Evolutionary conservation across 2,329 filamentous ascomycete species (phyloP).

Genomic region (Trichoderma lentiforme): DNA sequence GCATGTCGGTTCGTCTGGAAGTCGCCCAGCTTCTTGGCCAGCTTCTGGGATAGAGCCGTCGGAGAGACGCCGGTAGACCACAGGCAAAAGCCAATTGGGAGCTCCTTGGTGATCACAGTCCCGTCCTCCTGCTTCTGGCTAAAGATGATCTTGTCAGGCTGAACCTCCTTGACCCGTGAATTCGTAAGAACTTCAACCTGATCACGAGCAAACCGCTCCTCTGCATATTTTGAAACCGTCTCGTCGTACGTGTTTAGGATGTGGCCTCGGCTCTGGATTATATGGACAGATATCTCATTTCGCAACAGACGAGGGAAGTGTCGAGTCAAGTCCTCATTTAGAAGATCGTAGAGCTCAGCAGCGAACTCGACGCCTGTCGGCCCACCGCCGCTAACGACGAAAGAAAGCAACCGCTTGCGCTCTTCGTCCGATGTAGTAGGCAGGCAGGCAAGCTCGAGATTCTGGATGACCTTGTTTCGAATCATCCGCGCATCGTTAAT

Average conservation of each 20-base stretch:
- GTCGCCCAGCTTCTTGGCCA: conserved; percentile 73
- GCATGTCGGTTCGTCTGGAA: conserved; percentile 85
- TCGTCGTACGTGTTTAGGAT: conserved; percentile 99
- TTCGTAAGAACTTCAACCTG: conserved; percentile 90
- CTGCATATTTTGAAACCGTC: conserved; percentile 85
- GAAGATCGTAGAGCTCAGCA: conserved; percentile 89
- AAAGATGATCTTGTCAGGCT: conserved; percentile 80
- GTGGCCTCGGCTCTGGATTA: conserved; percentile 91
- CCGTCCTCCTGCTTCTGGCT: conserved; percentile 75
- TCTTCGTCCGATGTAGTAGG: conserved; percentile 89
- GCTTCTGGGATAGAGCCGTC: conserved; percentile 70
- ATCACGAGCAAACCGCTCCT: conserved; percentile 86
- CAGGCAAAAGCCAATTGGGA: conserved; percentile 92
- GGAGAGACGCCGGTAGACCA: conserved; percentile 97
- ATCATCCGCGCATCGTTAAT: conserved; percentile 89
- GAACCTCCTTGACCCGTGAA: conserved; percentile 86
- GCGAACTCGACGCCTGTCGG: conserved; percentile 98
- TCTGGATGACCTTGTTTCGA: conserved; percentile 81
- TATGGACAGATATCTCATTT: conserved; percentile 95
- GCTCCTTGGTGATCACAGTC: conserved; percentile 77
- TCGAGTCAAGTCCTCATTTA: conserved; percentile 86
- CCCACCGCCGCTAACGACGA: conserved; percentile 92
- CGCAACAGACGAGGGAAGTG: conserved; percentile 87
- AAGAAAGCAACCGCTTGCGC: conserved; percentile 81
- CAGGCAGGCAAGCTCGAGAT: conserved; percentile 87